A percentile compares a stretch with the other conserved stretches of the same genome.
These are phyloP conservation scores for Cucurbita argyrosperma DNA, from an alignment of 306 rosid genomes.

Conservation along the genomic window DNA sequence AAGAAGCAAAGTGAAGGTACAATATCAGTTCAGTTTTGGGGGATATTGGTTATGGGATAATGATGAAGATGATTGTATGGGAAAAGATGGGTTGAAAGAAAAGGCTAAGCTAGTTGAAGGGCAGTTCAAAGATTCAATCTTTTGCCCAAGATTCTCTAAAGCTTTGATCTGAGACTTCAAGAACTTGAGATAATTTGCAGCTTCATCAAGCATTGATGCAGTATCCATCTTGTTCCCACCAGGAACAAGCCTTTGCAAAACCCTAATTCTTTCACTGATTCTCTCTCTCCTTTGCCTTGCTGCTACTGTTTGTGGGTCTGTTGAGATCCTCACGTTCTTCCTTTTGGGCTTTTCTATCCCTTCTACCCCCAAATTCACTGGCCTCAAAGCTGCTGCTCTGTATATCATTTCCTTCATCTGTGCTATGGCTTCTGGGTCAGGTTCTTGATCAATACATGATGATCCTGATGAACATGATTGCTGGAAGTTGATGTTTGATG, in stretches of 20 bases:
- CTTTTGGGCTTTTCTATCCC: slow-evolving; percentile 54
- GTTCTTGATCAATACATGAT: slow-evolving; percentile 35
- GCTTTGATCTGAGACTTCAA: slow-evolving; percentile 71
- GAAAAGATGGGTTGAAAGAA: slow-evolving; percentile 81
- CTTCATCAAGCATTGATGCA: slow-evolving; percentile 96
- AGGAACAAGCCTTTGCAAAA: slow-evolving; percentile 80
- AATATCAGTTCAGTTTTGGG: background rate
- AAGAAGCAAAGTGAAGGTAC: background rate
- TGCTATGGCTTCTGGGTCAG: slow-evolving; percentile 83
- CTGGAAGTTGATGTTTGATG: slow-evolving; percentile 70
- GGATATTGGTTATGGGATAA: slow-evolving; percentile 9
- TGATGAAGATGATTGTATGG: slow-evolving; percentile 36
- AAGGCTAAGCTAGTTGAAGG: slow-evolving; percentile 50
- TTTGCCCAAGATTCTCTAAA: slow-evolving; percentile 58
- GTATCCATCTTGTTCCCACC: slow-evolving; percentile 98
- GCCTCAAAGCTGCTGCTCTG: slow-evolving; percentile 82
- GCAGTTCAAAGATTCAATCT: slow-evolving; percentile 43
- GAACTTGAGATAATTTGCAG: slow-evolving; percentile 86
- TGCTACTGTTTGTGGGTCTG: slow-evolving; percentile 93
- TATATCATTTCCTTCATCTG: slow-evolving; percentile 96
- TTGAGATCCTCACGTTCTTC: slow-evolving; percentile 73
- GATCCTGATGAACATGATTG: slow-evolving; percentile 41
- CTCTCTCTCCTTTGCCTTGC: slow-evolving; percentile 92
- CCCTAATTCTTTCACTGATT: slow-evolving; percentile 76
- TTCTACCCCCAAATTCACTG: slow-evolving; percentile 70